Conservation (phyloP, 208 protist genomes). For the Spironucleus salmonicida region DNA sequence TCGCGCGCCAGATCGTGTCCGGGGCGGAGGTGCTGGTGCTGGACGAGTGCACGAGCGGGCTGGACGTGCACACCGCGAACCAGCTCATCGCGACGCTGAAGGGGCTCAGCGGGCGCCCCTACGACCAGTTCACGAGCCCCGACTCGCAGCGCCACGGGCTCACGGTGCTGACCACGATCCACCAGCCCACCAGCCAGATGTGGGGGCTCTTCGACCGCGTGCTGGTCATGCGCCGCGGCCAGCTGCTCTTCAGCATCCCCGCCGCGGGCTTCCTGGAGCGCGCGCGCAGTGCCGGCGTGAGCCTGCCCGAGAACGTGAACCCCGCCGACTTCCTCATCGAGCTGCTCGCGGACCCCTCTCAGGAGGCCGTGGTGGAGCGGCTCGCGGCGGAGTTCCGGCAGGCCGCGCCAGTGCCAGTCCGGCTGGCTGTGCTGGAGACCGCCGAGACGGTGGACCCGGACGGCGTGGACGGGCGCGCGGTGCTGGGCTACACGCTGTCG, state of each 20-base stretch:
- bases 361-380: background rate
- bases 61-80: constrained; percentile 52
- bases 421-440: background rate
- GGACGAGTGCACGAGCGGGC: constrained; percentile 61
- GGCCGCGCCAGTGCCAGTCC: background rate
- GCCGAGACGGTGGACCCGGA: background rate
- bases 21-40: constrained; percentile 52
- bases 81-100: constrained; percentile 42
- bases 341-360: background rate
- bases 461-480: background rate
- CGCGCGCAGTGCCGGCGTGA: constrained; percentile 2
- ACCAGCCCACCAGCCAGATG: constrained; percentile 52
- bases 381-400: background rate
- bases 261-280: background rate
- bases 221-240: constrained; percentile 45
- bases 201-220: constrained; percentile 56
- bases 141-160: constrained; percentile 16
- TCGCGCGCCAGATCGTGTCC: constrained; percentile 50
- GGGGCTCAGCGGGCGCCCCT: constrained; percentile 29
- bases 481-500: background rate
- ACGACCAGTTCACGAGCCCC: constrained; percentile 27
- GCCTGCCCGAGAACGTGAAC: background rate
- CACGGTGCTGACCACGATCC: constrained; percentile 54
- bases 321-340: constrained; percentile 28
- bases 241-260: constrained; percentile 44